A percentile compares a stretch with the other conserved stretches of the same genome.
Conservation (phyloP, 768 basidiomycete species). For the Rubroboletus satanas region DNA sequence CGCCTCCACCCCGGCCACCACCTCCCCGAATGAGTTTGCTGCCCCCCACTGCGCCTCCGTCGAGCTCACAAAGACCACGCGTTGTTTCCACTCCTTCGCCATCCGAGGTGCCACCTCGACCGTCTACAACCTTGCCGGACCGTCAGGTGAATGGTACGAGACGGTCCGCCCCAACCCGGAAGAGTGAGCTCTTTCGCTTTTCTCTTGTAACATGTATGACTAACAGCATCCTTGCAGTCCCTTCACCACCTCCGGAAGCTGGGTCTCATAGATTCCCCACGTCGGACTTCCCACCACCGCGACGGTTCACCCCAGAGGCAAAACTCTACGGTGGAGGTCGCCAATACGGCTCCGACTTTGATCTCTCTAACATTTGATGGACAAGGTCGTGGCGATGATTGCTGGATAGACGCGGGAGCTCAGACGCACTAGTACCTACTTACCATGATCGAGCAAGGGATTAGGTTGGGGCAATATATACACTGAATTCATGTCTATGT, state of each 20-base stretch:
- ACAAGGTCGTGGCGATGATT: neutral
- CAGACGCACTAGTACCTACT: neutral
- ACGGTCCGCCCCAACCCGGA: conserved; percentile 39
- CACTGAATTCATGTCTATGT: too few species aligned
- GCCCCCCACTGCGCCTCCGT: conserved; percentile 12
- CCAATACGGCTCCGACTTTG: conserved; percentile 67
- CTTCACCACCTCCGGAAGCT: conserved; percentile 57
- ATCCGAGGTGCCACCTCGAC: conserved; percentile 17
- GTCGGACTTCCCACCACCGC: conserved; percentile 75
- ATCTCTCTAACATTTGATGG: conserved; percentile 39
- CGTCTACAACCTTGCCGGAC: conserved; percentile 9
- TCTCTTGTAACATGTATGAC: neutral
- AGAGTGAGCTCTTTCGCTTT: conserved; percentile 39
- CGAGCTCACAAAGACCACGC: conserved; percentile 22
- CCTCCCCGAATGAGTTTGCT: conserved; percentile 24
- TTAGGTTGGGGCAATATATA: too few species aligned
- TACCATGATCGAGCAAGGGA: neutral
- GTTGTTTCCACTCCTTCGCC: conserved; percentile 25
- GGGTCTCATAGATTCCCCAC: conserved; percentile 73
- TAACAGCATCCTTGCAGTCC: conserved; percentile 35
- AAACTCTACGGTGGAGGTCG: conserved; percentile 66
- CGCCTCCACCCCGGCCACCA: conserved; percentile 31
- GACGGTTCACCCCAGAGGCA: conserved; percentile 47
- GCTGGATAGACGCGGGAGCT: neutral
- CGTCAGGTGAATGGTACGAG: conserved; percentile 29